A percentile compares a stretch with the other conserved stretches of the same genome.
Evolutionary conservation across 2,329 filamentous ascomycete species (phyloP).

Genomic region (Metarhizium sp.): DNA sequence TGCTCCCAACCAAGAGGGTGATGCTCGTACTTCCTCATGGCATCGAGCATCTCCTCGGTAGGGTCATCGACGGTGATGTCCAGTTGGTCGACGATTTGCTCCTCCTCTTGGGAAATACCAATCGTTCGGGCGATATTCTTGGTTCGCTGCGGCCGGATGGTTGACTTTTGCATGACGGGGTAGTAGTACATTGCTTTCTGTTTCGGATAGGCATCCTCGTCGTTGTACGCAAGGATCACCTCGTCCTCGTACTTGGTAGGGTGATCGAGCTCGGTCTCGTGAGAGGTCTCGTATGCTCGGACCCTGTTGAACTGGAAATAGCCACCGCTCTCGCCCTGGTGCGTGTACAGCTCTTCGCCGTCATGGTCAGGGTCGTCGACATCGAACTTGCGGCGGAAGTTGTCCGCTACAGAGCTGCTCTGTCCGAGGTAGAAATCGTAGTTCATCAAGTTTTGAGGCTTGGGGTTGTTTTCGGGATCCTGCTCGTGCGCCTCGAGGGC

Average conservation of each 20-base stretch:
- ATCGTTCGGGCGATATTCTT: conserved; percentile 51
- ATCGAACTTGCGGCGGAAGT: conserved; percentile 54
- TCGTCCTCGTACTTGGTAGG: conserved; percentile 55
- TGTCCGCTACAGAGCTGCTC: conserved; percentile 33
- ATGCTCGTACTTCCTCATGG: conserved; percentile 42
- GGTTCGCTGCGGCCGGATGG: conserved; percentile 52
- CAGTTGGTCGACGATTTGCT: conserved; percentile 45
- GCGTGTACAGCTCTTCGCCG: conserved; percentile 45
- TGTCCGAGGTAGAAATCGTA: conserved; percentile 59
- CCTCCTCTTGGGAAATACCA: conserved; percentile 34
- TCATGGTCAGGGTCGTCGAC: conserved; percentile 45
- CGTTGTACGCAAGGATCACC: conserved; percentile 49
- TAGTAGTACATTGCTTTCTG: conserved; percentile 59
- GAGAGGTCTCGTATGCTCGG: conserved; percentile 54
- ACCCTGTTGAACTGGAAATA: conserved; percentile 54
- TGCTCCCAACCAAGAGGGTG: conserved; percentile 41
- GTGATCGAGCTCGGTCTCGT: conserved; percentile 47
- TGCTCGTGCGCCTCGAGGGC: conserved; percentile 44
- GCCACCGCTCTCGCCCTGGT: conserved; percentile 33
- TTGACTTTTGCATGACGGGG: conserved; percentile 55
- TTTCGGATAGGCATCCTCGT: conserved; percentile 38
- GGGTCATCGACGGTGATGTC: conserved; percentile 47
- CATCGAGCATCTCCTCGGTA: conserved; percentile 39
- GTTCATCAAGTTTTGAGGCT: conserved; percentile 49
- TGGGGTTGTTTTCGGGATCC: conserved; percentile 46